These are phyloP conservation scores for Chiua virens DNA, from an alignment of 768 basidiomycete genomes.

Conservation along the genomic window DNA sequence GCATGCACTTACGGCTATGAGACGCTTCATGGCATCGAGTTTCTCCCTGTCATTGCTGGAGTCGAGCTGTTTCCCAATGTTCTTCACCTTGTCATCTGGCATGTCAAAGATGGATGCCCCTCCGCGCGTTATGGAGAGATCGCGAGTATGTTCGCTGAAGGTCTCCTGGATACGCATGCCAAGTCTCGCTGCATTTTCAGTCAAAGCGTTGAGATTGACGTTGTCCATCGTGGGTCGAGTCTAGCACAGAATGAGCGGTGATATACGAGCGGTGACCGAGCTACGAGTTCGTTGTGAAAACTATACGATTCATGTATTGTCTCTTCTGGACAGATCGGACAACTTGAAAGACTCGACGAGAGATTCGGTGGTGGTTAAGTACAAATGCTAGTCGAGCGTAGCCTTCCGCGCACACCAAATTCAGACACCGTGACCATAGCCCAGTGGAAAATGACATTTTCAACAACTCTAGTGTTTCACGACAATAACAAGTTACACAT, in stretches of 20 bases:
- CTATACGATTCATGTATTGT: slow-evolving; percentile 5
- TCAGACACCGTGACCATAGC: not conserved
- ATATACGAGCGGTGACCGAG: not conserved
- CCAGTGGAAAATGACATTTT: not conserved
- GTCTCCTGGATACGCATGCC: slow-evolving; percentile 84
- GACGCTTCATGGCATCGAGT: slow-evolving; percentile 91
- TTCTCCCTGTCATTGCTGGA: slow-evolving; percentile 88
- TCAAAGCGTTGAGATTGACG: slow-evolving; percentile 43
- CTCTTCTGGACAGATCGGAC: not conserved
- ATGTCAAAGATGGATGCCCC: slow-evolving; percentile 60
- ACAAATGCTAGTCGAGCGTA: too few species aligned
- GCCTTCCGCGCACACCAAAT: slow-evolving; percentile 2
- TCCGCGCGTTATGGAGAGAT: slow-evolving; percentile 59
- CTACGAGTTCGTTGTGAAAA: not conserved
- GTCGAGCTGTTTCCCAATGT: slow-evolving; percentile 85
- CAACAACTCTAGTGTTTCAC: slow-evolving; percentile 15
- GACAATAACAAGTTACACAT: not conserved
- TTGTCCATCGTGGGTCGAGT: slow-evolving; percentile 28
- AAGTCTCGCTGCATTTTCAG: slow-evolving; percentile 82
- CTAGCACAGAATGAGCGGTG: not conserved
- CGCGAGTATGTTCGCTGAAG: slow-evolving; percentile 76
- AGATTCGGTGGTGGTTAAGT: too few species aligned
- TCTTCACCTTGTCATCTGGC: slow-evolving; percentile 78
- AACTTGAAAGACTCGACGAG: not conserved
- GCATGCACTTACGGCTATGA: slow-evolving; percentile 74